Evolutionary conservation across 768 basidiomycete genomes (phyloP).

Genomic region (Heimioporus sp.): DNA sequence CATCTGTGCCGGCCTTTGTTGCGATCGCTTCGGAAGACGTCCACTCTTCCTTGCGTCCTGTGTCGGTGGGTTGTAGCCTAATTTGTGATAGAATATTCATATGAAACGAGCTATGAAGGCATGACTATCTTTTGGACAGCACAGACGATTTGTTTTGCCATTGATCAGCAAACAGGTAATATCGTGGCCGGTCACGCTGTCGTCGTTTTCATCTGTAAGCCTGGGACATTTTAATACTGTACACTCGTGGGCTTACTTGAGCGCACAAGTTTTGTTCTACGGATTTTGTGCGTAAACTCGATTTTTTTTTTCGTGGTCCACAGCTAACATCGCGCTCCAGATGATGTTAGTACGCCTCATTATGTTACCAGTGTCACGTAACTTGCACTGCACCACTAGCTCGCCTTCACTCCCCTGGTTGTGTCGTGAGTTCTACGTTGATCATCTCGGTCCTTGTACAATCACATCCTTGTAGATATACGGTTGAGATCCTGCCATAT

Average conservation of each 20-base stretch:
- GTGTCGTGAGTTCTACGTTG: constrained; percentile 25
- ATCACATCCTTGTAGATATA: constrained; percentile 26
- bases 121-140: constrained; percentile 40
- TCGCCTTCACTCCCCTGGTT: constrained; percentile 42
- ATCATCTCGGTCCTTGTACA: background rate
- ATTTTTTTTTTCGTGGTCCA: too few relatives aligned
- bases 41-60: constrained; percentile 49
- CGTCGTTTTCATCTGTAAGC: constrained; percentile 45
- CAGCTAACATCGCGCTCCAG: constrained; percentile 4
- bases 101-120: constrained; percentile 36
- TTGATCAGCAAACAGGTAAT: constrained; percentile 28
- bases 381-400: constrained; percentile 9
- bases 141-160: constrained; percentile 36
- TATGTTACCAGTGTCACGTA: background rate
- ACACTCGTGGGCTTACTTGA: background rate
- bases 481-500: constrained; percentile 43
- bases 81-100: constrained; percentile 20
- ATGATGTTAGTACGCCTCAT: constrained; percentile 27
- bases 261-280: constrained; percentile 36
- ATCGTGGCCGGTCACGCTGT: constrained; percentile 38
- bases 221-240: background rate
- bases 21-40: constrained; percentile 49
- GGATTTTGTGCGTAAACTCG: constrained; percentile 30
- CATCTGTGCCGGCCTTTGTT: constrained; percentile 46
- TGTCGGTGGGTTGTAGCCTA: constrained; percentile 30